These are phyloP conservation scores for Fennellomyces sp. DNA, from an alignment of 371 early-diverging fungal genomes.

Conservation along the genomic window DNA sequence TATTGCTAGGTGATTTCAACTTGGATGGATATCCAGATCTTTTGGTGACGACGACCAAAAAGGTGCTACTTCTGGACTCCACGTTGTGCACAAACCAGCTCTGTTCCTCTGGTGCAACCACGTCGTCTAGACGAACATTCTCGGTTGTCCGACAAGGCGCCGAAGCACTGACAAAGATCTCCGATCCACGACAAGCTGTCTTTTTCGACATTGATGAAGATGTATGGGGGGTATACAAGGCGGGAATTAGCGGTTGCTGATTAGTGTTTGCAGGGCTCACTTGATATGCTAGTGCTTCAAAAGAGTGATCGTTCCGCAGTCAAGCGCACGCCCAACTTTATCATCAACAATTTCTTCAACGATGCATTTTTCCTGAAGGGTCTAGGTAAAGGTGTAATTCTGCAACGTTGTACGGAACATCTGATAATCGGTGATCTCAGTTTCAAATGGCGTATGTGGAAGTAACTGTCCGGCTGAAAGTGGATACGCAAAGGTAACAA, in stretches of 20 bases:
- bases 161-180: conserved; percentile 50
- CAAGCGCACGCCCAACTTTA: conserved; percentile 40
- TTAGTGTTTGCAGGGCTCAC: no score
- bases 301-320: conserved; percentile 17
- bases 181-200: conserved; percentile 61
- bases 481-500: conserved; percentile 2
- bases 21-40: conserved; percentile 93
- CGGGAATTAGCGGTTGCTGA: no score
- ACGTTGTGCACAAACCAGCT: conserved; percentile 50
- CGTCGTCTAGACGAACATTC: conserved; percentile 59
- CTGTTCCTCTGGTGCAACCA: conserved; percentile 48
- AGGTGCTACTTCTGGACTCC: conserved; percentile 63
- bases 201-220: conserved; percentile 91
- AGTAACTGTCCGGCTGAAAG: conserved; percentile 49
- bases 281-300: conserved; percentile 77
- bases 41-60: conserved; percentile 58
- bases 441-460: conserved; percentile 79
- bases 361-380: conserved; percentile 95
- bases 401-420: not conserved
- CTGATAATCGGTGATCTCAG: conserved; percentile 19
- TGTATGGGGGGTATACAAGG: no score
- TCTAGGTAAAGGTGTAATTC: conserved; percentile 44
- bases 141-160: conserved; percentile 61
- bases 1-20: conserved; percentile 76
- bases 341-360: conserved; percentile 87